A percentile compares a stretch with the other conserved stretches of the same genome.
phyloP scores from a whole-genome alignment of 2,329 filamentous ascomycete genomes.

The Colletotrichum coccodes region DNA sequence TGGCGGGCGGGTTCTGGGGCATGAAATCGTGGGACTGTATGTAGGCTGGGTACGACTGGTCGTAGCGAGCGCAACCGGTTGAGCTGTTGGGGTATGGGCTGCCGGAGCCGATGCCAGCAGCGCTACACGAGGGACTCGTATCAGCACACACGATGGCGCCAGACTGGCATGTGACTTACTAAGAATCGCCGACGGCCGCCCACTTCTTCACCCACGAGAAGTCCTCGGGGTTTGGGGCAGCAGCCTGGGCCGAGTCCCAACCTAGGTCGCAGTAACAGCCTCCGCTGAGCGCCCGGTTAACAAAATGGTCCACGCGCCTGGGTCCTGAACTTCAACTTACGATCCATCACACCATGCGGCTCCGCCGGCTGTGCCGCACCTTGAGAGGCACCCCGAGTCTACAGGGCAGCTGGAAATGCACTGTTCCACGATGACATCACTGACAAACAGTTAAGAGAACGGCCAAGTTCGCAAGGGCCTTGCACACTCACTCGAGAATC shows the following conservation, averaged over 20 bases:
- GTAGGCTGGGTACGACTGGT: constrained; percentile 39
- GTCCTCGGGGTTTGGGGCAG: neutral
- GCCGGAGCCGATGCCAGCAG: neutral
- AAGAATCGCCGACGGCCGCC: constrained; percentile 50
- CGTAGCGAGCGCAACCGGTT: constrained; percentile 41
- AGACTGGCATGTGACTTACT: neutral
- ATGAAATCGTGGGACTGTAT: constrained; percentile 34
- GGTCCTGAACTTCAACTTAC: neutral
- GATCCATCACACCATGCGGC: neutral
- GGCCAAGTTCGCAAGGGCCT: no score
- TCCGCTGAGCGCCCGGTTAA: neutral
- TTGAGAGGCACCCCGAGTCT: neutral
- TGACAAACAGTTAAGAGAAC: neutral
- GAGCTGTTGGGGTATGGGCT: neutral
- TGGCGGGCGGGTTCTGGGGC: constrained; percentile 34
- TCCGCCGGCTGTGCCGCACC: neutral
- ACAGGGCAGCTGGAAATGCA: neutral
- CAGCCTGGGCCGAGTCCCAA: neutral
- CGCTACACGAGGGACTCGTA: neutral
- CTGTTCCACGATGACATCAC: neutral
- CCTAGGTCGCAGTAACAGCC: neutral
- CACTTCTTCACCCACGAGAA: constrained; percentile 43
- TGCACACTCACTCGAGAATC: neutral
- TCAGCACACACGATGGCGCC: neutral
- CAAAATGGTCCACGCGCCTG: neutral